Conservation (phyloP, 352 stramenopile species). For the Plasmopara viticola region DNA sequence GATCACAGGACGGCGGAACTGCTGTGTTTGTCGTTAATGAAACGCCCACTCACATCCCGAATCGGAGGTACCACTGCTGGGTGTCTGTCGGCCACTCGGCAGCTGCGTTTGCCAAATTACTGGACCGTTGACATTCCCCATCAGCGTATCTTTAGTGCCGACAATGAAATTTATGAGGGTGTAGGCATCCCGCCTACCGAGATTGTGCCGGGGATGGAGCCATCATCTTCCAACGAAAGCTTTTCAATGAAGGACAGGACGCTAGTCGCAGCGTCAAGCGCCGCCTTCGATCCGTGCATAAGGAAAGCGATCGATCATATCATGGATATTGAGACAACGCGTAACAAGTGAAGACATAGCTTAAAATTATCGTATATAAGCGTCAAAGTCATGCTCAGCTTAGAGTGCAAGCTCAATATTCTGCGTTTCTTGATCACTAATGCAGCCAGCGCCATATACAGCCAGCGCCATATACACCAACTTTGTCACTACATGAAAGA, state of each 20-base stretch:
- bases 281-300: conserved; percentile 52
- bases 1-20: conserved; percentile 58
- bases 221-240: conserved; percentile 9
- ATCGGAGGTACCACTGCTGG: conserved; percentile 55
- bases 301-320: conserved; percentile 67
- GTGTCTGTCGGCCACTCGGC: conserved; percentile 50
- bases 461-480: no score
- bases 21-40: conserved; percentile 58
- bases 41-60: conserved; percentile 50
- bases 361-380: conserved; percentile 11
- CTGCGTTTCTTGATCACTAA: conserved; percentile 6
- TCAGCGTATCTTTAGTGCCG: conserved; percentile 58
- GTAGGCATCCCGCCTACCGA: conserved; percentile 56
- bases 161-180: conserved; percentile 54
- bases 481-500: no score
- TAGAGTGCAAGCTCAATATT: conserved; percentile 10
- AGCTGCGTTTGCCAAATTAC: conserved; percentile 73
- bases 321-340: conserved; percentile 37
- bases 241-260: conserved; percentile 6
- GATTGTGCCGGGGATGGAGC: conserved; percentile 26
- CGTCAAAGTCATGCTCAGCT: conserved; percentile 24
- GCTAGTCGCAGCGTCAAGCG: conserved; percentile 10
- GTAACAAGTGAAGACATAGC: conserved; percentile 3
- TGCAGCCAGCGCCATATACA: not conserved
- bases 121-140: conserved; percentile 79